Conservation (phyloP, 768 basidiomycete species). For the Coprinopsis cinerea region DNA sequence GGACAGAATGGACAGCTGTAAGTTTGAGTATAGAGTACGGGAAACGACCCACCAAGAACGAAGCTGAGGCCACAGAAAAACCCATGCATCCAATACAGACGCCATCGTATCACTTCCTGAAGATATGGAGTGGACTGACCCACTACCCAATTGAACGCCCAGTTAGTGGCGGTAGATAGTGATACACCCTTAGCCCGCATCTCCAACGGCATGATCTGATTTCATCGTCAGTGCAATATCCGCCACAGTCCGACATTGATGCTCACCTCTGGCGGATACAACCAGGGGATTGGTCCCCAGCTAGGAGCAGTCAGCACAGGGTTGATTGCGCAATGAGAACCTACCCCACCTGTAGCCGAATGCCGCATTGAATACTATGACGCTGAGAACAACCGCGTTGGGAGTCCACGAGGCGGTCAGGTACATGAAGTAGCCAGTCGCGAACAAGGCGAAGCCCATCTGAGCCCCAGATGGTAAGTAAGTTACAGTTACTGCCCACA, state of each 20-base stretch:
- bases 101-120: conserved; percentile 85
- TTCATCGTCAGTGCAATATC: neutral
- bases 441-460: conserved; percentile 77
- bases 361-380: conserved; percentile 89
- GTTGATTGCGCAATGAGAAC: neutral
- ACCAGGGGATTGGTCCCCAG: conserved; percentile 88
- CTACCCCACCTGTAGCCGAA: conserved; percentile 73
- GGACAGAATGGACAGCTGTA: too few species aligned
- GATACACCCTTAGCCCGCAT: conserved; percentile 94
- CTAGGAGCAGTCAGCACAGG: conserved; percentile 23
- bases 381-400: conserved; percentile 79
- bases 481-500: neutral
- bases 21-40: too few species aligned
- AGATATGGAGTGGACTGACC: conserved; percentile 83
- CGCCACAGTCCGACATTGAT: neutral
- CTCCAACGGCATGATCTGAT: conserved; percentile 83
- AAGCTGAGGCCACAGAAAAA: conserved; percentile 89
- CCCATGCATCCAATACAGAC: conserved; percentile 92
- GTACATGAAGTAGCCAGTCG: conserved; percentile 92
- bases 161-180: conserved; percentile 85
- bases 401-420: conserved; percentile 84
- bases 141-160: conserved; percentile 86
- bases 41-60: conserved; percentile 48
- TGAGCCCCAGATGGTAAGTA: conserved; percentile 24
- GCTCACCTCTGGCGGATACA: conserved; percentile 78